phyloP scores from a whole-genome alignment of 108 stramenopile species.

The Nannochloropsis gaditana region DNA sequence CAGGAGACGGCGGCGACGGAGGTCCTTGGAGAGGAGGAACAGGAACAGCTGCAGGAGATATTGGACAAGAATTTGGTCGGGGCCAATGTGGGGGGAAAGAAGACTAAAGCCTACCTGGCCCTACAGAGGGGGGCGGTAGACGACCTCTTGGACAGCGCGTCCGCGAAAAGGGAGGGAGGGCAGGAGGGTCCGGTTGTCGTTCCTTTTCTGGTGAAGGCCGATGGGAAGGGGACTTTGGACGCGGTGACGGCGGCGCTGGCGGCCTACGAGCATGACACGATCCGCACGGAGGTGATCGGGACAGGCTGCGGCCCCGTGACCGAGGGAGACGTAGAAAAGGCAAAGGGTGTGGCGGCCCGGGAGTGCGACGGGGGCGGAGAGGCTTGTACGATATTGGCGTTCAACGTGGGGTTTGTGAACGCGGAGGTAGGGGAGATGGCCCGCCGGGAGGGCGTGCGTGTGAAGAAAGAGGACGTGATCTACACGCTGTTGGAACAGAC shows the following conservation, averaged over 20 bases:
- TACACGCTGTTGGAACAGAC: slow-evolving; percentile 31
- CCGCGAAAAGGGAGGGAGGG: neutral
- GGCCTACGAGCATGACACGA: neutral
- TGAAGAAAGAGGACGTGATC: slow-evolving; percentile 51
- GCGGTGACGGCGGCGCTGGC: slow-evolving; percentile 70
- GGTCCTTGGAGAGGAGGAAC: slow-evolving; percentile 12
- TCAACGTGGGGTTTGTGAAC: slow-evolving; percentile 42
- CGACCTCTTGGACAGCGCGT: neutral
- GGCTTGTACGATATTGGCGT: slow-evolving; percentile 48
- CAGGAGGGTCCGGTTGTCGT: slow-evolving; percentile 47
- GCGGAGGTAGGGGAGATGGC: slow-evolving; percentile 40
- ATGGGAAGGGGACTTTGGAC: slow-evolving; percentile 86
- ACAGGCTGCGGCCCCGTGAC: slow-evolving; percentile 82
- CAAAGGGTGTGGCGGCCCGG: slow-evolving; percentile 56
- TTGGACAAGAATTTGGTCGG: slow-evolving; percentile 22
- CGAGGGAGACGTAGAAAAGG: slow-evolving; percentile 86
- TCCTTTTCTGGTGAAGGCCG: slow-evolving; percentile 86
- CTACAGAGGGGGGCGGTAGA: neutral
- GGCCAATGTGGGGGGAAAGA: neutral
- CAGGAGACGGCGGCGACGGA: slow-evolving; percentile 21
- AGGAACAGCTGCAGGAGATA: slow-evolving; percentile 21
- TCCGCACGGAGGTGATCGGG: neutral
- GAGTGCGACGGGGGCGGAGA: slow-evolving; percentile 3
- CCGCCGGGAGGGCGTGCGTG: slow-evolving; percentile 38
- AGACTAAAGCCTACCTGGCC: slow-evolving; percentile 18